Percentiles rank a stretch among this genome's conserved stretches.
Conservation (phyloP, 345 rosid species). For the Moricandia arvensis region DNA sequence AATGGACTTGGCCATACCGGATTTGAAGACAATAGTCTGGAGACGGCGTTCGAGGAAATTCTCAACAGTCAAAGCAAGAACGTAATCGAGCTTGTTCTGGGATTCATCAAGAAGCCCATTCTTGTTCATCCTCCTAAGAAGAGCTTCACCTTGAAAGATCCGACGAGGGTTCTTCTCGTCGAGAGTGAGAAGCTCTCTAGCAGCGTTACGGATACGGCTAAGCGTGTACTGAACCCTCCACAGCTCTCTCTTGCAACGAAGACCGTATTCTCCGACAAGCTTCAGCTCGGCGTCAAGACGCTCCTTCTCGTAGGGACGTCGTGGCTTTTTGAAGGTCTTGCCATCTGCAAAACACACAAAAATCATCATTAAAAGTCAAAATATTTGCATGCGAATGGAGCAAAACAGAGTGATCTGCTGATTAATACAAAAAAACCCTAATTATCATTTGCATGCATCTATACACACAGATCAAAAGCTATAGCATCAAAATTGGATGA, state of each 20-base stretch:
- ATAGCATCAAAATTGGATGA: not conserved
- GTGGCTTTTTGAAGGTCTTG: constrained; percentile 47
- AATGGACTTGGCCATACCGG: constrained; percentile 67
- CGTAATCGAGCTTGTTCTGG: constrained; percentile 67
- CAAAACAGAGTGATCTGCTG: not conserved
- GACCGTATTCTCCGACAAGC: constrained; percentile 67
- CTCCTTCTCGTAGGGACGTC: constrained; percentile 55
- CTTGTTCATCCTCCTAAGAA: constrained; percentile 55
- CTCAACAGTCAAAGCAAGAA: constrained; percentile 57
- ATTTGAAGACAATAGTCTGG: constrained; percentile 45
- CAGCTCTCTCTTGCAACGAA: constrained; percentile 57
- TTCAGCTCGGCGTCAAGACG: constrained; percentile 61
- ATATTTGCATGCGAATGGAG: not conserved
- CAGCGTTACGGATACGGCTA: constrained; percentile 61
- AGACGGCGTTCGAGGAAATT: constrained; percentile 49
- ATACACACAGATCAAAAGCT: not conserved
- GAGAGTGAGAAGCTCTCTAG: constrained; percentile 58
- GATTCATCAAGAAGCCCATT: constrained; percentile 55
- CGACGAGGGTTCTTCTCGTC: constrained; percentile 62
- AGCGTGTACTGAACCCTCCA: constrained; percentile 64
- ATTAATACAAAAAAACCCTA: not conserved
- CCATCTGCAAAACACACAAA: constrained; percentile 42
- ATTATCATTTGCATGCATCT: constrained; percentile 4
- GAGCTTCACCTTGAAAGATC: constrained; percentile 65
- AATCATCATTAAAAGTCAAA: not conserved